Evolutionary conservation across 108 stramenopile genomes (phyloP), one percentile per base, ranked within the genome.

Genomic region (Aureococcus anophagefferens): DNA sequence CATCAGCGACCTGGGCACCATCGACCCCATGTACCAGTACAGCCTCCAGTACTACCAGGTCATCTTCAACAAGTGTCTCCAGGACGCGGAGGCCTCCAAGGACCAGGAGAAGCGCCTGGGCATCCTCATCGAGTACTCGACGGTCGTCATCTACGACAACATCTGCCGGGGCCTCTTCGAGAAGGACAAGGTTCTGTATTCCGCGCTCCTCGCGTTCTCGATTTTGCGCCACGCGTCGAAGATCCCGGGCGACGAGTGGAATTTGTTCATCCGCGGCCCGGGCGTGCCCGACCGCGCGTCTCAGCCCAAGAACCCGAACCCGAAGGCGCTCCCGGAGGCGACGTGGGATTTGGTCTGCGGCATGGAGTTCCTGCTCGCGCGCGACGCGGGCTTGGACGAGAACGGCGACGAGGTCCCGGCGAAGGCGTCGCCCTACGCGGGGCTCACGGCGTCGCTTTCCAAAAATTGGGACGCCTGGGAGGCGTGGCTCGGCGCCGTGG

Each of bases 141-240:
- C 86, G 17, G 30, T 46, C 36, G 62, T 68, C 29, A 74, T 84
- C 18, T 87, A 85, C 72, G 30, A 62, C 3, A 85, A 87, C 64
- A 85, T 87, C 34, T 85, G 84, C 73, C 68, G 86, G 18, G 86
- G 86, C 15, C 69, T 87, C 28, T 87, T 87, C 46, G 84, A 87
- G 77, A 59, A 59, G 21, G 70, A 81, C 36, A 79, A 81, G 77
- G 45, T 83, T 0, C 69, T 87, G 16, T 87, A 85, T 65, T 68
- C 71, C 31, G 63, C 80, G 25, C 67, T 84, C 30, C 82, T 87
- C 44, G 81, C 77, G 74, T 83, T 87, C 51, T 76, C 81, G 64
- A 85, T 87, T 67, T 74, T 87, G 29, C 72, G 79, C 25, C 68
- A 84, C 29, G 62, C 65, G 3, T 31, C 30, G 1, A 66, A 77